A percentile compares a stretch with the other conserved stretches of the same genome.
Evolutionary conservation across 768 basidiomycete genomes (phyloP).

Genomic region (Lyophyllum decastes): DNA sequence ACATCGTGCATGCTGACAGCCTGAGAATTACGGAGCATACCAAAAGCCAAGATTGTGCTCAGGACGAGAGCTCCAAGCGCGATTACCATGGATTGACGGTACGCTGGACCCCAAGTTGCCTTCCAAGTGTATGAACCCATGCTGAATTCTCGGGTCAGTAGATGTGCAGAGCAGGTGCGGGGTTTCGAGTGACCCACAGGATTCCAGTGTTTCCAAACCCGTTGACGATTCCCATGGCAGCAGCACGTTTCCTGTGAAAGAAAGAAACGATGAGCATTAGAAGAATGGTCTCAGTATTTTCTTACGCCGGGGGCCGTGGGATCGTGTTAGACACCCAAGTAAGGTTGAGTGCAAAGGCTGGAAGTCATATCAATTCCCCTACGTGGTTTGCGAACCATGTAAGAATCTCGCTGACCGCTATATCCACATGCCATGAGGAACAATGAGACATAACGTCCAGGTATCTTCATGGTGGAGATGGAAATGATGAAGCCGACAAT

Average conservation of each 20-base stretch:
- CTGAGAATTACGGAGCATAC: background rate
- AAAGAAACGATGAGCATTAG: background rate
- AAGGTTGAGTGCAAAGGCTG: slow-evolving; percentile 46
- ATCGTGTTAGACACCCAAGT: slow-evolving; percentile 67
- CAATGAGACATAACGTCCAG: slow-evolving; percentile 58
- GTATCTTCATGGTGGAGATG: slow-evolving; percentile 49
- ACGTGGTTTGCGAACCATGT: background rate
- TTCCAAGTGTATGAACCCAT: slow-evolving; percentile 67
- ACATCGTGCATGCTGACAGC: background rate
- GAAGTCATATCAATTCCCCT: background rate
- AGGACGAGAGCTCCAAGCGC: slow-evolving; percentile 35
- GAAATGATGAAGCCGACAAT: slow-evolving; percentile 65
- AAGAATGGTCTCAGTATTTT: background rate
- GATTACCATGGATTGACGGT: slow-evolving; percentile 64
- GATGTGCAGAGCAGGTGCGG: slow-evolving; percentile 57
- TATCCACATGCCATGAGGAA: slow-evolving; percentile 67
- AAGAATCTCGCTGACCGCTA: slow-evolving; percentile 28
- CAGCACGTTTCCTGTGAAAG: slow-evolving; percentile 52
- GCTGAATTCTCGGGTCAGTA: slow-evolving; percentile 27
- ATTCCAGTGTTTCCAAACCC: slow-evolving; percentile 58
- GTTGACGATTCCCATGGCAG: slow-evolving; percentile 64
- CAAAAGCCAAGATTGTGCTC: slow-evolving; percentile 20
- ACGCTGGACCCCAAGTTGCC: slow-evolving; percentile 58
- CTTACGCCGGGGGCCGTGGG: slow-evolving; percentile 59
- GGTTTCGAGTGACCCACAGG: no score